These are phyloP conservation scores for Gossypium laxum DNA, from an alignment of 441 rosid species.

Conservation along the genomic window DNA sequence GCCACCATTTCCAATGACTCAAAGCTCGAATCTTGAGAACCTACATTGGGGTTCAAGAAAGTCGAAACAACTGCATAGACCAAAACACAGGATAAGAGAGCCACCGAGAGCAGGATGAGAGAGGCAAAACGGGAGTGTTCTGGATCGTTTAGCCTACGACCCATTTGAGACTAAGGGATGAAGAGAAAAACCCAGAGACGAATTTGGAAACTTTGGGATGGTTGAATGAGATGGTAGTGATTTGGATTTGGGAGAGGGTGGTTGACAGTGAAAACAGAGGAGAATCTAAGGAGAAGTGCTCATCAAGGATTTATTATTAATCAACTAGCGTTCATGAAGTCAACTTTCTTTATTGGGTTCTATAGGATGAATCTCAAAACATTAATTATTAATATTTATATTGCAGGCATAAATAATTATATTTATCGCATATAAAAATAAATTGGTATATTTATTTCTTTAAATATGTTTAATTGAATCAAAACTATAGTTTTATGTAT, in stretches of 20 bases:
- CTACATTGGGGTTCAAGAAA: conserved; percentile 26
- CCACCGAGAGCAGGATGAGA: conserved; percentile 37
- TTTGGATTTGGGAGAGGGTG: conserved; percentile 19
- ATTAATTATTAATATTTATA: too few species aligned
- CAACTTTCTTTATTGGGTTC: too few species aligned
- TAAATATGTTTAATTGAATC: too few species aligned
- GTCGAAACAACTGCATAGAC: conserved; percentile 51
- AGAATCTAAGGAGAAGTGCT: conserved; percentile 20
- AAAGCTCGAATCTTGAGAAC: conserved; percentile 5
- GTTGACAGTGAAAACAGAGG: conserved; percentile 17
- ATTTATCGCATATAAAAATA: too few species aligned
- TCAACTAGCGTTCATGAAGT: too few species aligned
- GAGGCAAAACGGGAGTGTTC: conserved; percentile 51
- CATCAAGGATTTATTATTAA: conserved; percentile 15
- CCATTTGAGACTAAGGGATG: conserved; percentile 32
- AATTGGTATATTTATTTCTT: too few species aligned
- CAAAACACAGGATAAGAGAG: conserved; percentile 45
- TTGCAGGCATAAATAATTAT: too few species aligned
- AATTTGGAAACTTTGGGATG: conserved; percentile 13
- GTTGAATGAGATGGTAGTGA: neutral
- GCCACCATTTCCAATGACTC: conserved; percentile 17
- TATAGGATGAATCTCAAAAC: too few species aligned
- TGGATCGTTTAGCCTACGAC: conserved; percentile 48
- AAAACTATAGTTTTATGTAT: too few species aligned
- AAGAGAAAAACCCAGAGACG: conserved; percentile 14